Base-by-base conservation (phyloP, 2,329 filamentous ascomycete genomes). In the Fusarium brevicatenulatum region DNA sequence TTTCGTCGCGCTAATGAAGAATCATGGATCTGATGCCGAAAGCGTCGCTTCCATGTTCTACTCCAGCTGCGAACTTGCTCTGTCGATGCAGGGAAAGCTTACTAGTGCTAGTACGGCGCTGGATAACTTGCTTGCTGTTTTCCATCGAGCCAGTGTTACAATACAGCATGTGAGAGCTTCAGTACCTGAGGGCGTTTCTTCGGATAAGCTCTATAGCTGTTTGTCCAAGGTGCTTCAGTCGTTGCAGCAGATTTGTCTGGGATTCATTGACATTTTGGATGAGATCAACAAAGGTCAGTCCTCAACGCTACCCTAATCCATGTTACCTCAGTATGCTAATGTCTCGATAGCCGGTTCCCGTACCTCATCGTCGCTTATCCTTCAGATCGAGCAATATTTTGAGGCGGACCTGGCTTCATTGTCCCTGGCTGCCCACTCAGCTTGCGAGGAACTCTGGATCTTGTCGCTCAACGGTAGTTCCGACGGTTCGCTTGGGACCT, bases 261-360 rank as follows among this genome's bases (percentile, higher is more conserved):
- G 52, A 0, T 55, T 55, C 15, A 55, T 55, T 21, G 52, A 55
- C 15, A 55, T 55, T 4, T 2, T 55, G 16, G 52, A 55, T 32
- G 52, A 55, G 15, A 43, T 55, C 19, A 55, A 55, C 11, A 55
- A 55, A 42, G 37, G 52, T 43, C 0, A 32, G 37, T 23, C 25
- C 10, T 10, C 2, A 13, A 4, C 1, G 8, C 4, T 30, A 23
- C 2, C 2, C 5, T 13, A 1, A 3, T 15, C 19, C 5, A 18
- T 39, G 18, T 5, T 4, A 5, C 4, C 5, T 13, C 3, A 1
- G 15, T 19, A 7, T 30, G 4, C 52, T 55, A 55, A 55, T 7
- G 3, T 10, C 21, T 43, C 1, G 11, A 2, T 12, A 55, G 52
- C 52, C 15, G 52, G 52, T 5, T 55, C 52, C 16, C 37, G 21